Evolutionary conservation across 1,139 yeast species (phyloP).

Genomic region (Pichia sp.): DNA sequence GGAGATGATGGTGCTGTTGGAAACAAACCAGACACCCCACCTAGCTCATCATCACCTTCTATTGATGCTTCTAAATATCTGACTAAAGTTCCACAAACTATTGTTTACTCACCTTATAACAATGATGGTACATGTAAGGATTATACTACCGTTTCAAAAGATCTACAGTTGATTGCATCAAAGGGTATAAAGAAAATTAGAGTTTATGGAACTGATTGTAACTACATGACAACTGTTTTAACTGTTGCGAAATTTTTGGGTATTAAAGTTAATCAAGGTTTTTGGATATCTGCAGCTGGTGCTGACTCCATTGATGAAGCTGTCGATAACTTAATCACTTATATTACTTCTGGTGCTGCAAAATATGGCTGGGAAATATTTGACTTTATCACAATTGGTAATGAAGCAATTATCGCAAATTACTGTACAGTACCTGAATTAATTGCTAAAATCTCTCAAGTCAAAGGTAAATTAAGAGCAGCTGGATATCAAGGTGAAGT

Average conservation of each 20-base stretch:
- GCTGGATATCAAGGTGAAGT: constrained; percentile 77
- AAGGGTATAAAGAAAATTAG: constrained; percentile 63
- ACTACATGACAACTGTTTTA: constrained; percentile 55
- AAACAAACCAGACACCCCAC: constrained; percentile 3
- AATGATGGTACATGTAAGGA: constrained; percentile 62
- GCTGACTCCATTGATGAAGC: constrained; percentile 59
- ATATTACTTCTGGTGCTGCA: constrained; percentile 38
- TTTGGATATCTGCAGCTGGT: constrained; percentile 66
- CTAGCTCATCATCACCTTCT: constrained; percentile 12
- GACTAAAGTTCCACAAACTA: constrained; percentile 24
- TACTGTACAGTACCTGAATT: constrained; percentile 53
- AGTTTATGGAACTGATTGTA: constrained; percentile 82
- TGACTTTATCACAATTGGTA: constrained; percentile 72
- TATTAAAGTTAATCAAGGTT: constrained; percentile 72
- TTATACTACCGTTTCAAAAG: constrained; percentile 45
- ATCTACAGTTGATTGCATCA: constrained; percentile 47
- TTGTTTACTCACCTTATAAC: constrained; percentile 69
- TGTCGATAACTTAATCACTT: constrained; percentile 45
- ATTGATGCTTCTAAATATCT: constrained; percentile 15
- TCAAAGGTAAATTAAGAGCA: constrained; percentile 44
- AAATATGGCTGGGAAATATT: constrained; percentile 61
- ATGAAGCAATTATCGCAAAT: constrained; percentile 70
- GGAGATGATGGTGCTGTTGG: not conserved
- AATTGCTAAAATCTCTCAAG: constrained; percentile 53
- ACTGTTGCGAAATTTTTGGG: constrained; percentile 59